Conservation (phyloP, 352 stramenopile genomes). For the Globisporangium abappressorium region DNA sequence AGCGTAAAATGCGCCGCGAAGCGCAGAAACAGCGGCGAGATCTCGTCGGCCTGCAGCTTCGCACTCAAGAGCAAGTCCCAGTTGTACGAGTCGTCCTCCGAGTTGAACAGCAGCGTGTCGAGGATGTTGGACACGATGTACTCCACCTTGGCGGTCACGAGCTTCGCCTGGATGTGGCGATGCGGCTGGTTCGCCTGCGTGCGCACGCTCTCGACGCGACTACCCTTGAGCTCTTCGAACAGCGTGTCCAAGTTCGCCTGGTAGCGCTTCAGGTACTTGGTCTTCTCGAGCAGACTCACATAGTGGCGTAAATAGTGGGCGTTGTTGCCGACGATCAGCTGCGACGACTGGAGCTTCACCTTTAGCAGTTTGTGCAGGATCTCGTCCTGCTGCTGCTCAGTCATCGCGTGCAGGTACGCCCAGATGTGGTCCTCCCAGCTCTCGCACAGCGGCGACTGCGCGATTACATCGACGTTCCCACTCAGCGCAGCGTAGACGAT, state of each 20-base stretch:
- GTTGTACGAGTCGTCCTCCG: conserved; percentile 47
- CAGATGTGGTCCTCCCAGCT: conserved; percentile 87
- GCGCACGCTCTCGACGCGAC: conserved; percentile 57
- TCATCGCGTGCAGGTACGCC: conserved; percentile 70
- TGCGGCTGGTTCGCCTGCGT: conserved; percentile 69
- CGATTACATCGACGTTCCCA: conserved; percentile 66
- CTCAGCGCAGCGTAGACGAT: conserved; percentile 80
- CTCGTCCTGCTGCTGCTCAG: conserved; percentile 71
- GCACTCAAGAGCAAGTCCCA: conserved; percentile 63
- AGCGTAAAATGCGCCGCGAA: conserved; percentile 82
- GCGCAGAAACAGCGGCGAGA: conserved; percentile 61
- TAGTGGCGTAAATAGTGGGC: conserved; percentile 58
- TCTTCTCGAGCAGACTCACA: conserved; percentile 55
- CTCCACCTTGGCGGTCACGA: conserved; percentile 75
- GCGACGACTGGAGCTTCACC: conserved; percentile 72
- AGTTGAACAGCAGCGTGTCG: conserved; percentile 45
- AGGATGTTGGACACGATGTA: conserved; percentile 72
- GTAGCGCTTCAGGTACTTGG: conserved; percentile 74
- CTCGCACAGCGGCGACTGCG: conserved; percentile 63
- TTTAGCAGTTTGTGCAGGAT: conserved; percentile 63
- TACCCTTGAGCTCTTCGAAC: conserved; percentile 76
- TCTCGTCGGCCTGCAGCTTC: conserved; percentile 36
- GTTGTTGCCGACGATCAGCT: conserved; percentile 70
- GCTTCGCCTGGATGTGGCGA: conserved; percentile 74
- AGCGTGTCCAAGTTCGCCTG: conserved; percentile 60